Base-by-base conservation (phyloP, 805 yeast genomes). In the Saccharomycopsis capsularis region DNA sequence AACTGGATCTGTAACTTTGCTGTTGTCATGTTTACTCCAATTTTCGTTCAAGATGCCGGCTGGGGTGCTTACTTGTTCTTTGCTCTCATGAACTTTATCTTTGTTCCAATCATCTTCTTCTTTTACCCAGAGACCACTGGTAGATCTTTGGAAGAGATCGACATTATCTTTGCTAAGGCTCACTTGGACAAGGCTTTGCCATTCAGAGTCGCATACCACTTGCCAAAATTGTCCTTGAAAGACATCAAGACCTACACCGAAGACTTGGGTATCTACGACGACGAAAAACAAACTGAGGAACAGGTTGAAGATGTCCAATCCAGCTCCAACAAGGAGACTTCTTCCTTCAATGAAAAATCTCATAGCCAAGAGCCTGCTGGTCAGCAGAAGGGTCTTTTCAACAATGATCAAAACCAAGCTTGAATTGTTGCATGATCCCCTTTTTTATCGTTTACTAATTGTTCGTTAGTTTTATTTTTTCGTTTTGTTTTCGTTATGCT, bases 81-180 rank as follows among this genome's bases (percentile, higher is more conserved):
- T 64, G 85, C 86, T 6, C 62, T 68, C 29, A 70, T 83, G 50
- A 83, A 83, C 68, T 73, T 74, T 59, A 54, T 70, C 41, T 82
- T 78, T 68, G 64, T 79, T 47, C 85, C 87, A 29, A 66, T 81
- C 52, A 78, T 78, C 54, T 80, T 67, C 73, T 74, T 81, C 67
- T 76, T 73, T 64, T 84, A 81, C 63, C 91, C 90, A 38, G 91
- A 84, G 68, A 82, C 89, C 40, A 79, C 84, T 29, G 87, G 88
- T 44, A 75, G 87, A 63, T 72, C 84, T 35, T 72, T 84, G 64
- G 90, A 83, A 64, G 87, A 82, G 60, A 76, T 83, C 62, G 90
- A 83, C 61, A 79, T 81, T 60, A 79, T 83, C 48, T 55, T 45
- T 55, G 85, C 85, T 59, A 78, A 76, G 66, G 56, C 64, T n/a